Conservation (phyloP, 768 basidiomycete genomes). For the Lactarius hatsudake region DNA sequence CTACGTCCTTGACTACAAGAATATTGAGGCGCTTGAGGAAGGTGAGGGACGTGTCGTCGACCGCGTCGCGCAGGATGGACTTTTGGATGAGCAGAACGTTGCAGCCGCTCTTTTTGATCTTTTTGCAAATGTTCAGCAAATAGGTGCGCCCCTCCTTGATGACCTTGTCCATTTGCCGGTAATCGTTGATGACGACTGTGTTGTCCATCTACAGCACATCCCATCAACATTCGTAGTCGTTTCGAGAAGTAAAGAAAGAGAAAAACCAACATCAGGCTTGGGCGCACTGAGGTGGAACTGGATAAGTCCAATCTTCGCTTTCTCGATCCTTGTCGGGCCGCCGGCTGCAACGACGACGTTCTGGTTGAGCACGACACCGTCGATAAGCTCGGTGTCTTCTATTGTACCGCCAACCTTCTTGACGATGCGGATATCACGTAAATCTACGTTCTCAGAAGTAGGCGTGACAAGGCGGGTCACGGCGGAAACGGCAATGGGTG, state of each 20-base stretch:
- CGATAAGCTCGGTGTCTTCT: slow-evolving; percentile 95
- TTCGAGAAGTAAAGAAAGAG: not conserved
- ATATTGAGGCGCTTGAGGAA: slow-evolving; percentile 98
- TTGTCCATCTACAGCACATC: slow-evolving; percentile 84
- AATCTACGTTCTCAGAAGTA: slow-evolving; percentile 91
- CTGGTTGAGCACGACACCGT: slow-evolving; percentile 97
- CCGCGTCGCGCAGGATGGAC: slow-evolving; percentile 98
- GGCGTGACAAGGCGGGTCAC: slow-evolving; percentile 89
- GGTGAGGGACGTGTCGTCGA: slow-evolving; percentile 94
- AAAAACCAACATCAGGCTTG: slow-evolving; percentile 83
- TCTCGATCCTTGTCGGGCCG: slow-evolving; percentile 93
- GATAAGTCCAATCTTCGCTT: slow-evolving; percentile 96
- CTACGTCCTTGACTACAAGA: slow-evolving; percentile 93
- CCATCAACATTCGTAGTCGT: slow-evolving; percentile 19
- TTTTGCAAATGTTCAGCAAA: slow-evolving; percentile 96
- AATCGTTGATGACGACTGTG: slow-evolving; percentile 98
- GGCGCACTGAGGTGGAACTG: slow-evolving; percentile 98
- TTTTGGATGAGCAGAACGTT: slow-evolving; percentile 99
- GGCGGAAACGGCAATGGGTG: slow-evolving; percentile 98
- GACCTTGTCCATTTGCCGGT: slow-evolving; percentile 99
- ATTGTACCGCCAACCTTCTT: slow-evolving; percentile 99
- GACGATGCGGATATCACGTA: slow-evolving; percentile 92
- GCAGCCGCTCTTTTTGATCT: slow-evolving; percentile 99
- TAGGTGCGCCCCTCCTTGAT: slow-evolving; percentile 99
- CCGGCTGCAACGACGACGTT: slow-evolving; percentile 88